Evolutionary conservation across 2,329 filamentous ascomycete genomes (phyloP).

Genomic region (Lachnellula cervina): DNA sequence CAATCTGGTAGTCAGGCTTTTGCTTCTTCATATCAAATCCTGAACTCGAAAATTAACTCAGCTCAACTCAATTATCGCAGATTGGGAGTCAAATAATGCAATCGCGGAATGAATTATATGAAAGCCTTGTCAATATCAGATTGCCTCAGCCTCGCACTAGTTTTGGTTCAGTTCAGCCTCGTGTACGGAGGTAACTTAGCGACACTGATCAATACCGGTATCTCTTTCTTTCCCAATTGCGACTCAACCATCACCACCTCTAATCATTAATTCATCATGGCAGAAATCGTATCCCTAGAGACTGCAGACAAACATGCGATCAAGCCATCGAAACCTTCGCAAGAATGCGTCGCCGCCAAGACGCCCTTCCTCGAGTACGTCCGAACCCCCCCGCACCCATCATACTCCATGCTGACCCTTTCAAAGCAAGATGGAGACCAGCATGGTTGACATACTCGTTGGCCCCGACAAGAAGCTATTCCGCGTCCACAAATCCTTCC

Average conservation of each 20-base stretch:
- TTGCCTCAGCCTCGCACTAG: background rate
- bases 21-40: too few relatives aligned
- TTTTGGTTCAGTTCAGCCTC: background rate
- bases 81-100: too few relatives aligned
- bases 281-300: background rate
- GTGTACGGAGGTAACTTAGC: background rate
- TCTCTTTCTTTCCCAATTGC: background rate
- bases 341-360: background rate
- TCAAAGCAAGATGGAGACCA: background rate
- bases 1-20: too few relatives aligned
- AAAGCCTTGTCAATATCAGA: too few relatives aligned
- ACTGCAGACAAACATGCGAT: background rate
- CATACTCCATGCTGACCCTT: background rate
- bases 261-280: background rate
- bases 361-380: background rate
- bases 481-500: conserved; percentile 8
- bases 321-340: background rate
- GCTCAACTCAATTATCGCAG: too few relatives aligned
- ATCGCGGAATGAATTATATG: too few relatives aligned
- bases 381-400: background rate
- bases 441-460: conserved; percentile 16
- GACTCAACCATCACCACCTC: background rate
- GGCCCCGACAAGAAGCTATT: conserved; percentile 3
- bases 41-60: too few relatives aligned
- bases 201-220: background rate